Evolutionary conservation across 768 basidiomycete genomes (phyloP).

Genomic region (Grammothele lineata): DNA sequence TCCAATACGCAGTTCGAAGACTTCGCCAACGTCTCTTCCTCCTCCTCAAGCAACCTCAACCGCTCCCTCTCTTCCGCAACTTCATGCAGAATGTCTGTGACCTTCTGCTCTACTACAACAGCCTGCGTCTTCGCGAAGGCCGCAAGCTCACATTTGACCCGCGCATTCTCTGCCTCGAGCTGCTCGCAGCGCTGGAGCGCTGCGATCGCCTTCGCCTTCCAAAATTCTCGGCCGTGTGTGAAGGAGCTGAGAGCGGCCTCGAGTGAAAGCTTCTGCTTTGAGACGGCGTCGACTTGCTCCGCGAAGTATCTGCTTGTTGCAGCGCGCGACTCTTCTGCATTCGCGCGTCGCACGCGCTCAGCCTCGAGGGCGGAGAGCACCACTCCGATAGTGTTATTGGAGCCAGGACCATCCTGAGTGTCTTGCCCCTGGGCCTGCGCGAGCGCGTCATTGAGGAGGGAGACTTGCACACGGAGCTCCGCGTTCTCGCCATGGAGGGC

Average conservation of each 20-base stretch:
- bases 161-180: constrained; percentile 20
- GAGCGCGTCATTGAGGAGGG: constrained; percentile 4
- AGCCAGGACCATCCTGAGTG: no score
- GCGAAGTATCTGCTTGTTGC: constrained; percentile 11
- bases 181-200: constrained; percentile 19
- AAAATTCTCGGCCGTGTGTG: constrained; percentile 14
- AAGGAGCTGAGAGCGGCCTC: constrained; percentile 9
- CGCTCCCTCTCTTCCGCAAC: constrained; percentile 9
- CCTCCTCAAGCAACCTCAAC: constrained; percentile 4
- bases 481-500: constrained; percentile 7
- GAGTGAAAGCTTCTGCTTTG: background rate
- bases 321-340: constrained; percentile 4
- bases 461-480: constrained; percentile 6
- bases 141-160: constrained; percentile 17
- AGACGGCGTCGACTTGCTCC: constrained; percentile 8
- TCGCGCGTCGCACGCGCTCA: constrained; percentile 4
- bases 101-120: constrained; percentile 13
- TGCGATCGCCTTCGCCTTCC: constrained; percentile 17
- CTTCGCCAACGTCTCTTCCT: background rate
- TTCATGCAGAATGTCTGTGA: constrained; percentile 12
- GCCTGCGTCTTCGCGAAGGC: constrained; percentile 16
- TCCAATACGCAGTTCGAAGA: no score
- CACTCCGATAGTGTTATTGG: background rate
- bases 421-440: background rate
- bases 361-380: constrained; percentile 8